These are phyloP conservation scores for Phytopythium cucurbitacearum DNA, from an alignment of 352 stramenopile genomes.

Conservation along the genomic window DNA sequence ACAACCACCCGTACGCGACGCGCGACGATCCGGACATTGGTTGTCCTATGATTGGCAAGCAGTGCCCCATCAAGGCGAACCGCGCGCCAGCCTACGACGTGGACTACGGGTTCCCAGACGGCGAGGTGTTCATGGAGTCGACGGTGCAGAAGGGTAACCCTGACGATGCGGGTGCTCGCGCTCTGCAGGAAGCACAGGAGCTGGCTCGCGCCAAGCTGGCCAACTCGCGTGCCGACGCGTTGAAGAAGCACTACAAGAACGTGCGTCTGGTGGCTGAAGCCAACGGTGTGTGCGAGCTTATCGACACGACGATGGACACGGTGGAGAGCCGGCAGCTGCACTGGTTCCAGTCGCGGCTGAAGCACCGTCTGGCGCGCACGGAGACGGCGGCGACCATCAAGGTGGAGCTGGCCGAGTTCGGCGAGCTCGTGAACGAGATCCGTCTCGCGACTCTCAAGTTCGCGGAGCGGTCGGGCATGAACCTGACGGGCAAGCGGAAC, in stretches of 20 bases:
- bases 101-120: conserved; percentile 79
- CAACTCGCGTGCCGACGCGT: conserved; percentile 65
- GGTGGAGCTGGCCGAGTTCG: conserved; percentile 78
- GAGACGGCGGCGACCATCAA: conserved; percentile 86
- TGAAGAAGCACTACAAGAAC: conserved; percentile 89
- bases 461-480: conserved; percentile 84
- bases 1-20: conserved; percentile 87
- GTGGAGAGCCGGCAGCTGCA: conserved; percentile 64
- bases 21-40: conserved; percentile 78
- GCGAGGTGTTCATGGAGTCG: conserved; percentile 75
- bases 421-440: conserved; percentile 77
- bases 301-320: conserved; percentile 71
- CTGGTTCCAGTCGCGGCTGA: conserved; percentile 77
- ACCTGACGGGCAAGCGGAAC: conserved; percentile 77
- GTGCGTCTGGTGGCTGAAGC: conserved; percentile 75
- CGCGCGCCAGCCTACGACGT: conserved; percentile 62
- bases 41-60: conserved; percentile 87
- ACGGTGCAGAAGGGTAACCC: conserved; percentile 59
- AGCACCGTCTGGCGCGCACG: conserved; percentile 62
- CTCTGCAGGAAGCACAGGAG: conserved; percentile 63
- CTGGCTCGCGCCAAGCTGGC: conserved; percentile 56
- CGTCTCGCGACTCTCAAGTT: conserved; percentile 75
- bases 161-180: conserved; percentile 66
- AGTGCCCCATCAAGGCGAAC: conserved; percentile 89
- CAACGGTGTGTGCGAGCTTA: conserved; percentile 71